Evolutionary conservation across 2,329 filamentous ascomycete species (phyloP).

Genomic region (Cladosporium sp.): DNA sequence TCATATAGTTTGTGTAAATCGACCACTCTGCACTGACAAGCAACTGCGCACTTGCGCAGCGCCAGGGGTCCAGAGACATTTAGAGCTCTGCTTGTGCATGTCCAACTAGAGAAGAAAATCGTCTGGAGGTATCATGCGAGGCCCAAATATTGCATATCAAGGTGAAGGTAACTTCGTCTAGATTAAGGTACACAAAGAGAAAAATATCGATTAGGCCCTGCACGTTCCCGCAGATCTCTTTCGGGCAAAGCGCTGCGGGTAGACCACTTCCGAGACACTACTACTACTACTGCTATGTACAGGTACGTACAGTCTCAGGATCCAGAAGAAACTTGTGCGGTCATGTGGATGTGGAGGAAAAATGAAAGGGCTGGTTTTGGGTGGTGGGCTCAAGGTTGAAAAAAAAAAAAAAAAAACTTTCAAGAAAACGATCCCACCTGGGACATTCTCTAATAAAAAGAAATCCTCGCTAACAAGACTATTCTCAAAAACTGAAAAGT

Average conservation of each 20-base stretch:
- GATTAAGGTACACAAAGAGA: neutral
- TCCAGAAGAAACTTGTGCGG: neutral
- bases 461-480: no score
- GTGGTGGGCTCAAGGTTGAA: no score
- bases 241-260: conserved; percentile 7
- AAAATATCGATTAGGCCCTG: neutral
- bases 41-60: neutral
- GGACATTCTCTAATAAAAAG: no score
- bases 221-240: conserved; percentile 3
- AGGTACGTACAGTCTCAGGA: neutral
- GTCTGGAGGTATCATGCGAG: neutral
- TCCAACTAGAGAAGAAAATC: neutral
- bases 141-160: neutral
- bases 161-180: neutral
- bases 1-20: neutral
- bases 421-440: no score
- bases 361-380: no score
- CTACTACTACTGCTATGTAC: neutral
- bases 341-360: neutral
- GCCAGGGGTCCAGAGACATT: neutral
- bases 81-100: neutral
- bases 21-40: neutral
- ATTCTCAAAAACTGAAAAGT: no score
- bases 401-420: no score
- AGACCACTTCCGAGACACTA: neutral